phyloP scores from a whole-genome alignment of 306 rosid genomes.

The Canavalia gladiata region DNA sequence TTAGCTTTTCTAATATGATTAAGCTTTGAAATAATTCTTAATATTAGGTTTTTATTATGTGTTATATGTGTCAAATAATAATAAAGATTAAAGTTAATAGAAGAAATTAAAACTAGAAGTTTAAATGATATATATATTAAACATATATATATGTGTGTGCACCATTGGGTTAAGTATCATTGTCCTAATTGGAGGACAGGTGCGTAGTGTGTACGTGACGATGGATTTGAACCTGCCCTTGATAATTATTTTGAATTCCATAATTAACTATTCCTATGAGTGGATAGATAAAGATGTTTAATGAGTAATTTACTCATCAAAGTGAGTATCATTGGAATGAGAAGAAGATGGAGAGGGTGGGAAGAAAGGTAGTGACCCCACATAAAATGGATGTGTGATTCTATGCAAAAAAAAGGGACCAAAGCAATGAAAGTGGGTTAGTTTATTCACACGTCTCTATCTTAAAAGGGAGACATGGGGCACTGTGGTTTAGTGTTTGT shows the following conservation, averaged over 20 bases:
- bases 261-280: slow-evolving; percentile 31
- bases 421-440: slow-evolving; percentile 57
- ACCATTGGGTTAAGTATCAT: slow-evolving; percentile 62
- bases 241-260: slow-evolving; percentile 11
- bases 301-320: slow-evolving; percentile 46
- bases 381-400: slow-evolving; percentile 78
- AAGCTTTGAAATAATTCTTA: too few species aligned
- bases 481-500: slow-evolving; percentile 59
- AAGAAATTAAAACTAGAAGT: too few species aligned
- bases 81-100: too few species aligned
- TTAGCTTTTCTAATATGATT: too few species aligned
- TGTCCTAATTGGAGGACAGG: slow-evolving; percentile 54
- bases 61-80: too few species aligned
- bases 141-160: background rate
- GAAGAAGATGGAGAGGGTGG: slow-evolving; percentile 49
- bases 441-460: slow-evolving; percentile 65
- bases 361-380: slow-evolving; percentile 60
- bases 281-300: slow-evolving; percentile 48
- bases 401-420: slow-evolving; percentile 62
- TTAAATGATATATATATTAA: too few species aligned
- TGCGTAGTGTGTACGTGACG: slow-evolving; percentile 72
- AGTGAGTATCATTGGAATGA: slow-evolving; percentile 45
- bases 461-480: slow-evolving; percentile 54
- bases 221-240: slow-evolving; percentile 45
- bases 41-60: too few species aligned